Evolutionary conservation across 495 filamentous ascomycete species (phyloP).

Genomic region (Margaritispora aquatica): DNA sequence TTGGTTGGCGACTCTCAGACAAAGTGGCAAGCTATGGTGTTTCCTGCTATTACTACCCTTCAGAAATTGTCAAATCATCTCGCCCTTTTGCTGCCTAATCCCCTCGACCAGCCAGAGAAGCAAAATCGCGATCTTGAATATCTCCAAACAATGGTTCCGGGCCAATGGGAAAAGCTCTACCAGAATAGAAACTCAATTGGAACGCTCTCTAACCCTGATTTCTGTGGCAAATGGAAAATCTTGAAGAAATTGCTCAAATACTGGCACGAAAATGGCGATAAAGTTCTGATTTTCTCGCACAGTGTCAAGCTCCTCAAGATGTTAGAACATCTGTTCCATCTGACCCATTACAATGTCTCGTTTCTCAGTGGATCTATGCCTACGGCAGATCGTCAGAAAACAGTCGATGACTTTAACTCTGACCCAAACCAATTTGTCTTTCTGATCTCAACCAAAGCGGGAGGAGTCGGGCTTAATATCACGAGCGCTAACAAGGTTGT

Average conservation of each 20-base stretch:
- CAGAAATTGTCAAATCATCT: constrained; percentile 92
- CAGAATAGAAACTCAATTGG: constrained; percentile 68
- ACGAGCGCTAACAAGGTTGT: constrained; percentile 98
- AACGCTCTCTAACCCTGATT: constrained; percentile 82
- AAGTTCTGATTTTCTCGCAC: constrained; percentile 90
- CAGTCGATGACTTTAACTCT: constrained; percentile 88
- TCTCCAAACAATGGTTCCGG: constrained; percentile 68
- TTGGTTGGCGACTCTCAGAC: constrained; percentile 45
- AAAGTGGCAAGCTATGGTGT: constrained; percentile 74
- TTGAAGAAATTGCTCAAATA: constrained; percentile 79
- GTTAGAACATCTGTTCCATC: constrained; percentile 76
- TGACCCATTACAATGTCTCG: constrained; percentile 86
- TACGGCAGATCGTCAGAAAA: constrained; percentile 76
- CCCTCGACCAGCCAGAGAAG: constrained; percentile 63
- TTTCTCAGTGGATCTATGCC: constrained; percentile 85
- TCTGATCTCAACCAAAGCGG: constrained; percentile 88
- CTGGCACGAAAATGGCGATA: constrained; percentile 87
- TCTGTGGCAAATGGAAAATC: constrained; percentile 97
- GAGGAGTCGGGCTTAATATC: constrained; percentile 77
- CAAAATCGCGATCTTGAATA: constrained; percentile 73
- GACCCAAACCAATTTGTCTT: constrained; percentile 90
- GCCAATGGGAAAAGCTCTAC: constrained; percentile 72
- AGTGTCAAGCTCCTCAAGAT: constrained; percentile 81
- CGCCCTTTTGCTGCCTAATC: constrained; percentile 76
- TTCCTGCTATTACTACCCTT: constrained; percentile 74